Percentiles rank a stretch among this genome's conserved stretches.
Evolutionary conservation across 176 grass and related monocot species (phyloP).

Genomic region (Ampelocalamus luodianensis): DNA sequence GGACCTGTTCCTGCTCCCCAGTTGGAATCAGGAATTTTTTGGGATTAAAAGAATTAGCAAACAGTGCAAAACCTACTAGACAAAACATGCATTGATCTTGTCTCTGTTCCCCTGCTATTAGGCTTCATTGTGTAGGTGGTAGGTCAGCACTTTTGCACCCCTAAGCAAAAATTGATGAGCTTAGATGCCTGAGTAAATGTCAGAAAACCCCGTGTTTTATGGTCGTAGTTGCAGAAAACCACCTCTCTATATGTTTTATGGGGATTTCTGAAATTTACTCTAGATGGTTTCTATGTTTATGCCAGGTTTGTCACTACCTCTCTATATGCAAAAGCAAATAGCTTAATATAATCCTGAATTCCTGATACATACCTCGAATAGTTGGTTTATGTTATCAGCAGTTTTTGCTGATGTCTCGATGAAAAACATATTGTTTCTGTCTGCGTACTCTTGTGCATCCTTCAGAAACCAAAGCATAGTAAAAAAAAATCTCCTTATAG

Average conservation of each 20-base stretch:
- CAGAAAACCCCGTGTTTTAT: neutral
- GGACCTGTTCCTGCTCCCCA: neutral
- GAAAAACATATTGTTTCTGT: constrained; percentile 80
- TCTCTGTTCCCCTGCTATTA: neutral
- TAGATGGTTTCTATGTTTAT: constrained; percentile 19
- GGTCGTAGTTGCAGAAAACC: neutral
- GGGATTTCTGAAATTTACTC: neutral
- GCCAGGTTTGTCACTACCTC: neutral
- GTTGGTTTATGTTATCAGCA: constrained; percentile 79
- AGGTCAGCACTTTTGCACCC: neutral
- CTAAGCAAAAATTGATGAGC: neutral
- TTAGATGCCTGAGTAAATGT: neutral
- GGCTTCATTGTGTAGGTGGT: neutral
- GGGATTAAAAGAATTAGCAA: neutral
- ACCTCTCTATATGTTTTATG: neutral
- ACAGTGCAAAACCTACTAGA: neutral
- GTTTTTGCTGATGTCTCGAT: constrained; percentile 91
- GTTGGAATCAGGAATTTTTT: neutral
- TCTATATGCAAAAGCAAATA: constrained; percentile 19
- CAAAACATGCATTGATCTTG: neutral
- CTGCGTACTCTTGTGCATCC: constrained; percentile 71
- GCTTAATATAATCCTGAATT: neutral
- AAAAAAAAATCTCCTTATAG: constrained; percentile 20
- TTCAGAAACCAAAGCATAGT: constrained; percentile 46
- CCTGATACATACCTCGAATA: constrained; percentile 70